Evolutionary conservation across 2,329 filamentous ascomycete genomes (phyloP).

Genomic region (Colletotrichum tabaci): DNA sequence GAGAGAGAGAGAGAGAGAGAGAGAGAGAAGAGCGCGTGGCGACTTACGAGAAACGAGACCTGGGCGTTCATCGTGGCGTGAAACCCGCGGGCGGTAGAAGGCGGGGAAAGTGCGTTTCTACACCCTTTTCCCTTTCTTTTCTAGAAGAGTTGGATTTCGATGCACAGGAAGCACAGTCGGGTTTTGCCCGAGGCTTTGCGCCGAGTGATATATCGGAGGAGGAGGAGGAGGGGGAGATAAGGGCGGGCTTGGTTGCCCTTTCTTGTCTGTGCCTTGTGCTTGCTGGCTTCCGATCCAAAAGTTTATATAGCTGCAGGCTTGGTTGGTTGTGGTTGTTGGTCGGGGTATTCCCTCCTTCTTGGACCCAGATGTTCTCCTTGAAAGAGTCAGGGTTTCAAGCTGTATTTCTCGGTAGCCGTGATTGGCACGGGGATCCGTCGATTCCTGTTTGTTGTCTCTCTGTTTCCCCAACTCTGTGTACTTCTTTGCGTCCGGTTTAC

Average conservation of each 20-base stretch:
- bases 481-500: constrained; percentile 2
- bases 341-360: background rate
- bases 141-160: constrained; percentile 24
- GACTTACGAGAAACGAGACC: constrained; percentile 70
- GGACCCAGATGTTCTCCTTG: background rate
- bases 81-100: constrained; percentile 14
- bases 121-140: constrained; percentile 4
- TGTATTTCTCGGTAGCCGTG: constrained; percentile 14
- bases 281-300: constrained; percentile 17
- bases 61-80: constrained; percentile 67
- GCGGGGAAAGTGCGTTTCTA: constrained; percentile 20
- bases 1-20: no score
- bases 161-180: constrained; percentile 22
- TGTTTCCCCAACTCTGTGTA: background rate
- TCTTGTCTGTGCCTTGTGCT: constrained; percentile 8
- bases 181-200: constrained; percentile 1
- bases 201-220: constrained; percentile 24
- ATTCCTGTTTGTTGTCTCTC: constrained; percentile 25
- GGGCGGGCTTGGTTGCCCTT: background rate
- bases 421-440: constrained; percentile 21
- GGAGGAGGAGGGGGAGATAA: background rate
- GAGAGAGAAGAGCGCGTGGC: background rate
- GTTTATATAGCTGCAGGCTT: constrained; percentile 16
- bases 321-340: constrained; percentile 1
- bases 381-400: constrained; percentile 13